Base-by-base conservation (phyloP, 805 yeast species). In the Starmera pachycereana region DNA sequence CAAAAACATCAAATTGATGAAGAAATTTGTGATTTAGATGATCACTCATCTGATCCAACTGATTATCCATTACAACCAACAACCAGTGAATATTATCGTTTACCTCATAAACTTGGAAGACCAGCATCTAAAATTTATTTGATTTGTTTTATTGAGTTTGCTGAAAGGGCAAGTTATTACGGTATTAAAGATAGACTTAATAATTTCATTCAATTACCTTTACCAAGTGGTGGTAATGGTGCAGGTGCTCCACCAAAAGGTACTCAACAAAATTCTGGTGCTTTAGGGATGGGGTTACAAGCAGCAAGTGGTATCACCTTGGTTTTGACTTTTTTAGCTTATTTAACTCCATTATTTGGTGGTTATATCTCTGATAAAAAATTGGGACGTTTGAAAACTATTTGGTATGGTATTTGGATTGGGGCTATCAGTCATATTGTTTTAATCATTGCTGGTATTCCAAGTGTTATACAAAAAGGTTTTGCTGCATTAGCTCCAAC, bases 281-380 rank as follows among this genome's bases (percentile, higher is more conserved):
- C 79, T 10, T 67, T 84, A 44, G 70, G 71, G 37, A 66, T 80
- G 50, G 78, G 80, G 40, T 65, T 72, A 42, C 68, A 68, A 43
- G 74, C 77, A 47, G 86, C 92, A 27, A 77, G 83, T 31, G 88
- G 83, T 29, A 67, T 83, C 45, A 72, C 84, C 13, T 76, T 81
- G 57, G 76, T 82, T 52, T 77, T 82, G 69, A 86, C 81, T 55
- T 84, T 84, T 57, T 80, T 88, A 83, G 80, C 88, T 55, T 84
- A 83, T 58, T 68, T 82, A 36, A 81, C 90, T 35, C 95, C 95
- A 28, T 66, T 84, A 40, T 66, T 78, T 41, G 89, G 88, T 50
- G 92, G 87, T 40, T 74, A 77, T 60, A 50, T 82, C 25, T 78
- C 92, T 40, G 95, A 84, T 60, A 76, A 82, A 46, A 77, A 66